Percentiles rank a stretch among this genome's conserved stretches.
Conservation (phyloP, 2,329 filamentous ascomycete species). For the Rutstroemia sydowiana region DNA sequence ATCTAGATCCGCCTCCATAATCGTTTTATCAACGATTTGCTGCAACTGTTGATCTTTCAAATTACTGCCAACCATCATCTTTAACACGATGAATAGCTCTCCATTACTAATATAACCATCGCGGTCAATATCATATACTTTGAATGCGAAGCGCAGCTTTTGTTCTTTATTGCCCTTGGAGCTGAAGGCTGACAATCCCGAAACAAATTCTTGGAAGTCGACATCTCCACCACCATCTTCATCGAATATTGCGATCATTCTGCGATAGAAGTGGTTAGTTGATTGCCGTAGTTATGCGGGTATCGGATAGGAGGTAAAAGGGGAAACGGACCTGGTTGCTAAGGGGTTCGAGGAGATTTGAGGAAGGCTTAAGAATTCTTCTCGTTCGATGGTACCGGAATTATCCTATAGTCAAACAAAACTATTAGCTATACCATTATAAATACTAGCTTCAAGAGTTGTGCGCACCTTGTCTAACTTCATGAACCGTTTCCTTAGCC, state of each 20-base stretch:
- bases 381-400: slow-evolving; percentile 95
- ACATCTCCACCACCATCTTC: slow-evolving; percentile 97
- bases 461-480: slow-evolving; percentile 85
- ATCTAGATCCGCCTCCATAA: slow-evolving; percentile 98
- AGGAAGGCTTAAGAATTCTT: slow-evolving; percentile 93
- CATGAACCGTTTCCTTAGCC: slow-evolving; percentile 96
- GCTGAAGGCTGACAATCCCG: slow-evolving; percentile 88
- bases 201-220: slow-evolving; percentile 98
- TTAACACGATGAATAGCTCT: slow-evolving; percentile 96
- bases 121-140: slow-evolving; percentile 98
- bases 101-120: slow-evolving; percentile 98
- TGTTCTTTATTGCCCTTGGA: slow-evolving; percentile 99
- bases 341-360: slow-evolving; percentile 98
- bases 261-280: slow-evolving; percentile 30
- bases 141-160: slow-evolving; percentile 96
- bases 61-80: slow-evolving; percentile 99
- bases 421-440: not conserved
- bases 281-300: not conserved
- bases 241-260: slow-evolving; percentile 99
- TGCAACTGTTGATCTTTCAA: slow-evolving; percentile 98
- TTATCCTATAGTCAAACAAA: slow-evolving; percentile 61
- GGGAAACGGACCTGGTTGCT: slow-evolving; percentile 64
- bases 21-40: slow-evolving; percentile 99
- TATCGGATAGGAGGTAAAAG: not conserved
- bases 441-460: not conserved